Conservation (phyloP, 768 basidiomycete genomes). For the Termitomyces bulborhizus region DNA sequence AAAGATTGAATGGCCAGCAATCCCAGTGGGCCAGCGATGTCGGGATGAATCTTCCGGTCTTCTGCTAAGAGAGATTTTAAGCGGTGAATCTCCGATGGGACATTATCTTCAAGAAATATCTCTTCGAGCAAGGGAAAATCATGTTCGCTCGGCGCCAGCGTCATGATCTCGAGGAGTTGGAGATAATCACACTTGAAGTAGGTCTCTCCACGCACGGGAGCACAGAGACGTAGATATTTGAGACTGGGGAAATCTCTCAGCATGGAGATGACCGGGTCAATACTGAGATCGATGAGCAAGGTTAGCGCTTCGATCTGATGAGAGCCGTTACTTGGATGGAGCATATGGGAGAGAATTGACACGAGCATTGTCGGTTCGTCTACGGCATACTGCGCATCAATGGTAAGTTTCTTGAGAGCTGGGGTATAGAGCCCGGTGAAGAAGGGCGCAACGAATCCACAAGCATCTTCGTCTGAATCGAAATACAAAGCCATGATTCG, state of each 20-base stretch:
- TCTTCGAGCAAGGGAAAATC: background rate
- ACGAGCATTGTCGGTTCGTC: background rate
- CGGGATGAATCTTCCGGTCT: background rate
- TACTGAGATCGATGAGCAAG: background rate
- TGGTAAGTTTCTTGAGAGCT: background rate
- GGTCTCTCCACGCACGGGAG: background rate
- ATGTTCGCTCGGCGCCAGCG: background rate
- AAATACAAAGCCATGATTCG: background rate
- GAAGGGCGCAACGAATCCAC: background rate
- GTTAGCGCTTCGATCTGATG: background rate
- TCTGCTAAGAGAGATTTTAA: background rate
- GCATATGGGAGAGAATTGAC: background rate
- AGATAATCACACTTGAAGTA: background rate
- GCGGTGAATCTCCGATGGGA: background rate
- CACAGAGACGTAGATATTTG: background rate
- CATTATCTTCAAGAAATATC: background rate
- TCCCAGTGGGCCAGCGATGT: background rate
- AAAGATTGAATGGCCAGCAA: background rate
- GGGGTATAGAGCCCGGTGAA: background rate
- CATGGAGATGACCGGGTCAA: background rate
- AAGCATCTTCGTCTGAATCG: background rate
- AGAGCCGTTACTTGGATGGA: background rate
- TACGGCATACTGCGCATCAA: background rate
- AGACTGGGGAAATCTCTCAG: background rate
- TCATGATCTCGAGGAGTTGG: background rate